Evolutionary conservation across 1,139 yeast species (phyloP).

Genomic region (Kodamaea plutei): DNA sequence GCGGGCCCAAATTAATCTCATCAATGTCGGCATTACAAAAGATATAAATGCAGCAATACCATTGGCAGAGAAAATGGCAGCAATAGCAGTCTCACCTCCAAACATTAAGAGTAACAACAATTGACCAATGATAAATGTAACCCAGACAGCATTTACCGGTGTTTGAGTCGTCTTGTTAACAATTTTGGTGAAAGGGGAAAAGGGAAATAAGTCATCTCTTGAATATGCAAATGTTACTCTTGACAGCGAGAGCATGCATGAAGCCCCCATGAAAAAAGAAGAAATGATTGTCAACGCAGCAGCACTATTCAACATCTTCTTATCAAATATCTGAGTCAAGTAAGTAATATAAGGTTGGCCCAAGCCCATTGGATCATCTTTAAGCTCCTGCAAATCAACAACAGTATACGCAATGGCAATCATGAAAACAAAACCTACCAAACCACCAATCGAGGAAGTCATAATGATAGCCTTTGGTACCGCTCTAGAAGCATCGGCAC

Average conservation of each 20-base stretch:
- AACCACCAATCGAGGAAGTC: slow-evolving; percentile 58
- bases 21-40: slow-evolving; percentile 59
- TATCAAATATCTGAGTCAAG: slow-evolving; percentile 48
- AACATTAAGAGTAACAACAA: slow-evolving; percentile 55
- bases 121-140: slow-evolving; percentile 56
- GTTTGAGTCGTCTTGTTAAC: slow-evolving; percentile 57
- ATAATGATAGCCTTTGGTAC: slow-evolving; percentile 66
- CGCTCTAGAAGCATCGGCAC: slow-evolving; percentile 60
- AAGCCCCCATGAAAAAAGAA: slow-evolving; percentile 63
- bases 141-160: slow-evolving; percentile 69
- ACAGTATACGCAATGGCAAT: slow-evolving; percentile 63
- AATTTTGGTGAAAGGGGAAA: slow-evolving; percentile 48
- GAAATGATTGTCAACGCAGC: slow-evolving; percentile 58
- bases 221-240: slow-evolving; percentile 68
- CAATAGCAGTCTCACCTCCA: slow-evolving; percentile 66
- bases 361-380: slow-evolving; percentile 45
- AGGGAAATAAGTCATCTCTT: slow-evolving; percentile 67
- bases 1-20: slow-evolving; percentile 55
- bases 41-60: slow-evolving; percentile 73
- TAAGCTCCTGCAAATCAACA: slow-evolving; percentile 47
- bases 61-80: slow-evolving; percentile 73
- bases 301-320: slow-evolving; percentile 47
- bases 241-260: slow-evolving; percentile 69
- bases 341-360: slow-evolving; percentile 67
- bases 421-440: slow-evolving; percentile 60